Evolutionary conservation across 2,329 filamentous ascomycete genomes (phyloP), one percentile per base, ranked within the genome.

Genomic region (Podosphaera aphanis): DNA sequence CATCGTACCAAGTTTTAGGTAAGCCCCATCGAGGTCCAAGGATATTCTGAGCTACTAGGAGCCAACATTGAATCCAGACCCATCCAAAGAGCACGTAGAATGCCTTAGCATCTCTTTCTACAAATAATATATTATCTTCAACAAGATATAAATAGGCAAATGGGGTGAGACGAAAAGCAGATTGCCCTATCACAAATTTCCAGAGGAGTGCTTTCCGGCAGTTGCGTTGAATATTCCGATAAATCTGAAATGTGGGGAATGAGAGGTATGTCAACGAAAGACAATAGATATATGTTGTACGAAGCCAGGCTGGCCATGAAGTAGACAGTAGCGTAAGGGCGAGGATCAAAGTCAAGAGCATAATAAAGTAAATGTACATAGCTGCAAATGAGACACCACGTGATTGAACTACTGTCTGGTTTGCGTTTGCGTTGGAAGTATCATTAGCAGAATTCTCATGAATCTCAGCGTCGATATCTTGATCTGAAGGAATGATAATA

Each of bases 241-340:
- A 74, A 53, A 95, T 93, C 60, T 98, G 90, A 0, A 90, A 88
- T 0, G 77, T 59, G 88, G 88, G 95, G 58, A 94, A 78, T 18
- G 86, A 93, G 39, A 94, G 72, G 59, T 94, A 94, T 45, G 71
- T 52, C 54, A 88, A 74, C 2, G 73, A 69, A 19, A 93, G 64
- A 2, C 68, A 51, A 57, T 86, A 73, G 54, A 73, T 64, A 58
- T 77, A 78, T 44, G 64, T 57, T 20, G 67, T 63, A 31, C 75
- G 72, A 37, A 71, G 57, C 6, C 61, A 59, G 1, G 69, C 65
- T 44, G 73, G 70, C 74, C 75, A 79, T 1, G 73, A 71, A 16
- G 66, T 65, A 5, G 75, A 74, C 11, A 71, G 71, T 29, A 77
- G 64, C 40, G 68, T 68, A 20, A 79, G 57, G 54, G 79, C 73